phyloP scores from a whole-genome alignment of 148 eudicot genomes.

The Nyssa sinensis region DNA sequence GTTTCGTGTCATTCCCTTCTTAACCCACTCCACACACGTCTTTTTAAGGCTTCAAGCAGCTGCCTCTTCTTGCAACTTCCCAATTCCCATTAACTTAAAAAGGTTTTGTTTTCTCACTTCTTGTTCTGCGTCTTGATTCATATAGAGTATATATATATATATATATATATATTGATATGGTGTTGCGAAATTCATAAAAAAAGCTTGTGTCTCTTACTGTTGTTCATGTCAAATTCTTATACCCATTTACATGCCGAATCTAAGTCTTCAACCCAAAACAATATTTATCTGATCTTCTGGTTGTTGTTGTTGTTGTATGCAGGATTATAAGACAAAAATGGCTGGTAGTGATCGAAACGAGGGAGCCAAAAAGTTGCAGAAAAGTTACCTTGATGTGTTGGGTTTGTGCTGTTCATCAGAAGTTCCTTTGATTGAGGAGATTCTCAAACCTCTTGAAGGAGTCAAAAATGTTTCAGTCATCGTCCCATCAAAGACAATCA shows the following conservation, averaged over 20 bases:
- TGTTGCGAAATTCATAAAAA: background rate
- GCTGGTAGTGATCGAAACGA: background rate
- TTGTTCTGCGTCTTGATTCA: no score
- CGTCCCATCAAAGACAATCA: constrained; percentile 71
- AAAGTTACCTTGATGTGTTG: constrained; percentile 76
- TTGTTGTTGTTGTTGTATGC: no score
- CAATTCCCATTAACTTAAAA: background rate
- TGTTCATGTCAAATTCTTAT: no score
- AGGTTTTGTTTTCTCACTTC: no score
- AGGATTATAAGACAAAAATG: background rate
- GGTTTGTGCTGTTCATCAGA: constrained; percentile 84
- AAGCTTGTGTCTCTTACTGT: background rate
- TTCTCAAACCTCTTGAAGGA: constrained; percentile 60
- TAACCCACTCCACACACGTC: no score
- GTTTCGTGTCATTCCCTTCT: no score
- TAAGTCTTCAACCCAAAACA: background rate
- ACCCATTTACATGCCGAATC: no score
- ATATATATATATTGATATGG: no score
- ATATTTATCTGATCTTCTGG: no score
- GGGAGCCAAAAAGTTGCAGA: constrained; percentile 31
- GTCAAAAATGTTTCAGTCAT: constrained; percentile 59
- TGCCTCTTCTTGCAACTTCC: no score
- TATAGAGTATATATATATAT: no score
- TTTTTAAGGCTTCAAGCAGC: background rate
- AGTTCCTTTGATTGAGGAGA: constrained; percentile 65